A percentile compares a stretch with the other conserved stretches of the same genome.
Conservation (phyloP, 257 asterid genomes). For the Solanum microdontum region DNA sequence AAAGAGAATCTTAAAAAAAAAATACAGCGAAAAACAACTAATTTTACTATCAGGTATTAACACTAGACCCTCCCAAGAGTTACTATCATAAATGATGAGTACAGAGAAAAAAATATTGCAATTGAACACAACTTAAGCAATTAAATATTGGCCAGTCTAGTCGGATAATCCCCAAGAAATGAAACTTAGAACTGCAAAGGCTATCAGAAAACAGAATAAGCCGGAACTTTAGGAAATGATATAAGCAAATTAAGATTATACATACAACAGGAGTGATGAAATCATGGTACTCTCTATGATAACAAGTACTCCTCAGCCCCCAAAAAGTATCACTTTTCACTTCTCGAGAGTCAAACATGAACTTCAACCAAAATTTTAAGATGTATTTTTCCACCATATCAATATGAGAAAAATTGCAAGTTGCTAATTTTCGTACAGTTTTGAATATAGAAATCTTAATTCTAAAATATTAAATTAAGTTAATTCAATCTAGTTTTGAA, state of each 20-base stretch:
- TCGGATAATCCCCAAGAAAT: not conserved
- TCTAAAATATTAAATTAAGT: not conserved
- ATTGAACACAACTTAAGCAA: not conserved
- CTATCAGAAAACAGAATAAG: not conserved
- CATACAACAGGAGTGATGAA: not conserved
- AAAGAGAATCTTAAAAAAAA: not conserved
- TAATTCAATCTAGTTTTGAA: not conserved
- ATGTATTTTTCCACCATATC: not conserved
- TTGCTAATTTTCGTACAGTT: not conserved
- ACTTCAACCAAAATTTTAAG: not conserved
- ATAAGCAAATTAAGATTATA: not conserved
- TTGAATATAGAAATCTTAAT: not conserved
- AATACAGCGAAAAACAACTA: not conserved
- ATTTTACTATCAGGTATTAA: not conserved
- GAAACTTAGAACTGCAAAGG: not conserved
- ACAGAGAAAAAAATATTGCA: not conserved
- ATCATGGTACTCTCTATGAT: not conserved
- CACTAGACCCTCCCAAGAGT: not conserved
- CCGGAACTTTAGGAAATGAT: not conserved
- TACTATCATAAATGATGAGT: not conserved
- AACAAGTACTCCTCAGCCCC: not conserved
- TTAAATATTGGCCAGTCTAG: not conserved
- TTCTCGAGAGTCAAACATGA: not conserved
- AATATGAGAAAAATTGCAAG: not conserved
- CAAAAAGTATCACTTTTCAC: not conserved